Evolutionary conservation across 2,329 filamentous ascomycete species (phyloP), one percentile per base, ranked within the genome.

Genomic region (Penicillium sp.): DNA sequence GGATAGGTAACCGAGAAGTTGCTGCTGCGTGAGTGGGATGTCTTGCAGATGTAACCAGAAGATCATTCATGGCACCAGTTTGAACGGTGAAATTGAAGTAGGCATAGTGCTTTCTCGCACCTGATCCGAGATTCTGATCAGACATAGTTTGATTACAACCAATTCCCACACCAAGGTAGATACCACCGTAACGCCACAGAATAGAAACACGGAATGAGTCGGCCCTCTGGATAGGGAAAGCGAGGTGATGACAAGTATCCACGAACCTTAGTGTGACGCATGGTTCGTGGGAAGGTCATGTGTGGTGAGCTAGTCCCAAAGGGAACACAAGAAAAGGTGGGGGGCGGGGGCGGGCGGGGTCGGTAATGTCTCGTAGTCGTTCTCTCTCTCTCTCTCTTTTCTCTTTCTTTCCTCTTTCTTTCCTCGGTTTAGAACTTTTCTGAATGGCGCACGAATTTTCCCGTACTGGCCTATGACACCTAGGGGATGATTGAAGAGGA

Each of bases 181-280:
- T 38, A 16, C 52, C 47, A 21, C 52, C 48, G 45, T 31, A 51
- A 24, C 51, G 52, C 46, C 48, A 42, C 9, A 51, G 16, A 21
- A 54, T 34, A 42, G 12, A 31, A 31, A 10, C 8, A 13, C 29
- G 29, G 29, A 31, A 13, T 4, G 29, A 31, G 28, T 54, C 52
- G 3, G 52, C 52, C 4, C 52, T 47, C 41, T 54, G 52, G 28
- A 54, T 54, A n/a, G 52, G 52, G 18, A 51, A 54, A 10, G 47
- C 13, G 23, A 51, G 51, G 26, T 38, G 34, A n/a, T 51, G 48
- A 47, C 52, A 54, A 15, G 26, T 45, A 8, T 39, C 18, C 18
- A 54, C 23, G 23, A 54, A 54, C 52, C 52, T n/a, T n/a, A n/a
- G n/a, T n/a, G n/a, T n/a, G n/a, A n/a, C n/a, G n/a, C n/a, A n/a